These are phyloP conservation scores for Neopestalotiopsis sp. DNA, from an alignment of 2,329 filamentous ascomycete genomes.

Conservation along the genomic window DNA sequence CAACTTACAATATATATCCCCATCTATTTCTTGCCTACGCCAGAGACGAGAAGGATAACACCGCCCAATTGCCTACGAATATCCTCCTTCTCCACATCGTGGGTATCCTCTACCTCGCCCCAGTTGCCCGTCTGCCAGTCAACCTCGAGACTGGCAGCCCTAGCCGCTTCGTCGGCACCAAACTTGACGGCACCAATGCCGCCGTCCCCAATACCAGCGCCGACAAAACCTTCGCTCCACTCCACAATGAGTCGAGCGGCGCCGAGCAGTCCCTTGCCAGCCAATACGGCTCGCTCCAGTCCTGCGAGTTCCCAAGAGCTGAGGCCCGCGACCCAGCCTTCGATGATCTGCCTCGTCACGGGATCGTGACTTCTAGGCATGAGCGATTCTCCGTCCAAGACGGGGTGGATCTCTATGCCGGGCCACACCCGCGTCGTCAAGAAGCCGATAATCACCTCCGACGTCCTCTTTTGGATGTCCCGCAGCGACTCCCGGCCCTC, in stretches of 20 bases:
- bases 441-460: constrained; percentile 73
- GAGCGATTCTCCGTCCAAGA: constrained; percentile 81
- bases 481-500: constrained; percentile 67
- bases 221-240: constrained; percentile 79
- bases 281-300: constrained; percentile 81
- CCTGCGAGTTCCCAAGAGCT: constrained; percentile 84
- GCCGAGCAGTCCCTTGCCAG: constrained; percentile 84
- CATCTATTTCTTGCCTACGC: constrained; percentile 42
- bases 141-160: constrained; percentile 82
- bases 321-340: constrained; percentile 77
- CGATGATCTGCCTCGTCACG: constrained; percentile 77
- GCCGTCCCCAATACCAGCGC: constrained; percentile 46
- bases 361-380: constrained; percentile 75
- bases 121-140: constrained; percentile 88
- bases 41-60: constrained; percentile 80
- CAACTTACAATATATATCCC: background rate
- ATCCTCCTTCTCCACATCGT: constrained; percentile 95
- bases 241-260: constrained; percentile 80
- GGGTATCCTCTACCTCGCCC: constrained; percentile 98
- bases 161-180: constrained; percentile 82
- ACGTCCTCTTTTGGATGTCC: constrained; percentile 72
- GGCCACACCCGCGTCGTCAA: constrained; percentile 81
- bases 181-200: constrained; percentile 53
- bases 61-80: constrained; percentile 86
- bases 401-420: constrained; percentile 76